Base-by-base conservation (phyloP, 2,329 filamentous ascomycete species). In the Claviceps humidiphila region DNA sequence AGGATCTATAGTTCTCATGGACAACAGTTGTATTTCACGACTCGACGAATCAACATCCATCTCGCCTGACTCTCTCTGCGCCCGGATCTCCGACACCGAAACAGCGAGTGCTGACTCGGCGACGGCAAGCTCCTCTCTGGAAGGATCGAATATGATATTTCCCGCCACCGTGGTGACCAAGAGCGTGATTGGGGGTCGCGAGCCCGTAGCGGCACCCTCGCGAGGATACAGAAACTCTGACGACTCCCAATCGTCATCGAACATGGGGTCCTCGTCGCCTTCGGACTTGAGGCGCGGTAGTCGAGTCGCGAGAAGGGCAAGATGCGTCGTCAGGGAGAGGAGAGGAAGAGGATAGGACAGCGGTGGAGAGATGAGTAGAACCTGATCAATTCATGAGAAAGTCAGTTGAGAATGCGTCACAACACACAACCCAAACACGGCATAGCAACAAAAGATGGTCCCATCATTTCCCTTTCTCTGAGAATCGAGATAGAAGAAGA, bases 221-320 rank as follows among this genome's bases (percentile, higher is more conserved):
- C 75, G 76, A 1, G 82, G 78, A 70, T 94, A 98, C 34, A 98
- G 73, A 53, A 82, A 83, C 17, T 81, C 76, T 1, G 89, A 83
- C 16, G 85, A 86, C 57, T 86, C 88, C 93, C 93, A 98, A 71
- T 98, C 93, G 70, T 98, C 93, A 71, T 96, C 86, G 69, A 98
- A 98, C 64, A 96, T 83, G 13, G 93, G 93, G 61, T 98, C 93
- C 71, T 98, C 93, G 69, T 97, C 91, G 53, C 81, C 80, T 67
- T 95, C 87, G 1, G 90, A 96, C 65, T 88, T 88, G 50, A 96
- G 75, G 26, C 82, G 79, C 7, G 93, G 93, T 2, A 97, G 76
- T 57, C 86, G 83, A 6, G 93, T 91, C 34, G 87, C 84, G 56
- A 96, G 82, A 47, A 98, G 85, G 3, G 93, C 93, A 55, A 98